Evolutionary conservation across 345 rosid genomes (phyloP), one percentile per base, ranked within the genome.

Genomic region (Acer campestre): DNA sequence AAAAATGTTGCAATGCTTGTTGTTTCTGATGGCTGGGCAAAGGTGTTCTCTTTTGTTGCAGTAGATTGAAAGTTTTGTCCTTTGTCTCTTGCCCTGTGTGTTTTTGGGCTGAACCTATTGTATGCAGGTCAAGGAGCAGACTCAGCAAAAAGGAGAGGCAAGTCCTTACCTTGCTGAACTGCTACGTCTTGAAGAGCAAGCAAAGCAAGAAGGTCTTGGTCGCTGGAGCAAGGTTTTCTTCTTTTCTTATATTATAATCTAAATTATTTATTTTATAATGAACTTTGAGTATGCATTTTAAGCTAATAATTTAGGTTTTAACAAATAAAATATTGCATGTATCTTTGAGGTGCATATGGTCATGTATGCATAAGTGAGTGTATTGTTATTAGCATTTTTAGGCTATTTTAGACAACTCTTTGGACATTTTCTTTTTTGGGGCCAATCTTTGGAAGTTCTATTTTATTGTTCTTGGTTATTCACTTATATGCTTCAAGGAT

Each of bases 21-120:
- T 82, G 94, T 94, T 77, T 73, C 88, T 7, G 85, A 86, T 63
- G 99, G 98, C 79, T 97, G 97, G 98, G 98, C 98, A 55, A 97
- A 93, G 98, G 98, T 97, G 44, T 77, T 31, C 4, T 44, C 48
- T 35, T 53, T 13, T 83, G 68, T 68, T 29, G 70, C 4, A 46
- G 10, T 23, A 4, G 4, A 42, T 68, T 78, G 17, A 31, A 31
- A 2, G 77, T 73, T 53, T 51, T 18, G 4, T 31, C 38, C 18
- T 17, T 61, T 56, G 12, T 62, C 63, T 59, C 49, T 22, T 40
- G 73, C 35, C 35, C 22, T 76, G 61, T 18, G 13, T 40, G 67
- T 67, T 29, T 69, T n/a, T 73, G 61, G 65, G 49, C 58, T 58
- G 76, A 75, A 49, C 27, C 63, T 75, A 75, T 29, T 64, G 38